phyloP scores from a whole-genome alignment of 2,329 filamentous ascomycete species.

The Fusarium palustre region DNA sequence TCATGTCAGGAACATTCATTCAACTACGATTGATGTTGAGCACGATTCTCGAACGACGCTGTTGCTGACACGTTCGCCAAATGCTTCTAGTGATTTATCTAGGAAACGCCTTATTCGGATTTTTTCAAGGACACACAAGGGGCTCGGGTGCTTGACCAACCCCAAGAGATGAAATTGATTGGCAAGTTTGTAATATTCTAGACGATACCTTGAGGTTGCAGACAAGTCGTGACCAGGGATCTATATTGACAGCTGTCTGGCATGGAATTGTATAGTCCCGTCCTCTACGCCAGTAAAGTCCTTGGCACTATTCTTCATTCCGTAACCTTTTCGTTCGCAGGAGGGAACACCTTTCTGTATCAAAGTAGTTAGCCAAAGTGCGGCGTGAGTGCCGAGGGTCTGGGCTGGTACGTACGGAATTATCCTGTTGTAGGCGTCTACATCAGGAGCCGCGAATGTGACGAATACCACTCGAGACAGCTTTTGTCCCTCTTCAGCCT shows the following conservation, averaged over 20 bases:
- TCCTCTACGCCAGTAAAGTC: background rate
- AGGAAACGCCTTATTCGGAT: too few species aligned
- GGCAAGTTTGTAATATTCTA: background rate
- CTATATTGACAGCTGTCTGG: too few species aligned
- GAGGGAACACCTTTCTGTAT: conserved; percentile 46
- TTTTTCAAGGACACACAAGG: too few species aligned
- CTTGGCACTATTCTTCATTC: conserved; percentile 21
- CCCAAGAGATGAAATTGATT: background rate
- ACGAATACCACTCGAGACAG: conserved; percentile 86
- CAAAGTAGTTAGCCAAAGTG: background rate
- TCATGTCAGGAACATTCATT: background rate
- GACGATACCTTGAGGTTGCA: background rate
- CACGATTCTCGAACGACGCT: too few species aligned
- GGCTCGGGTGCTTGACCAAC: too few species aligned
- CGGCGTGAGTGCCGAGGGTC: background rate
- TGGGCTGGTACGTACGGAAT: conserved; percentile 74
- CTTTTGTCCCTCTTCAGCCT: conserved; percentile 57
- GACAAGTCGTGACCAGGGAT: background rate
- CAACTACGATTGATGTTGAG: background rate
- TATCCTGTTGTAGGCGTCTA: conserved; percentile 74
- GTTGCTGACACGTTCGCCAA: too few species aligned
- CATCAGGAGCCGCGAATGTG: conserved; percentile 83
- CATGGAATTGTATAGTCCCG: background rate
- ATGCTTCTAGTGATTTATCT: background rate
- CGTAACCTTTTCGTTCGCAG: background rate